Evolutionary conservation across 352 stramenopile genomes (phyloP).

Genomic region (Elongisporangium anandrum): DNA sequence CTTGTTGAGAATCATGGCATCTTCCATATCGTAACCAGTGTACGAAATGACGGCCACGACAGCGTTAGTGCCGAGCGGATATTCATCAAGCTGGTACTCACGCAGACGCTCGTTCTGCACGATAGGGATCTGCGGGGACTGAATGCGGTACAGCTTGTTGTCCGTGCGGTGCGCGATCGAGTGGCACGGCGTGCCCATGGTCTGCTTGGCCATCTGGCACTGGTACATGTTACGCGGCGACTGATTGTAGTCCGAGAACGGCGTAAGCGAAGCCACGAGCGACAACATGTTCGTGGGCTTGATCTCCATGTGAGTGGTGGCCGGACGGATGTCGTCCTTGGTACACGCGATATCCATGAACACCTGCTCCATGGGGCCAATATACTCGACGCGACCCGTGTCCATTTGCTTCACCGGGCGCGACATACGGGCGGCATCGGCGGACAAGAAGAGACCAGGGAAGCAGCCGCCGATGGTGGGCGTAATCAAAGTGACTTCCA

Average conservation of each 20-base stretch:
- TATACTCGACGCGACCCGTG: conserved; percentile 93
- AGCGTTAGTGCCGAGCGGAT: conserved; percentile 98
- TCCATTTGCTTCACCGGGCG: conserved; percentile 90
- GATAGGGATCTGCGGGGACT: conserved; percentile 97
- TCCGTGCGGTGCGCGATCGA: conserved; percentile 95
- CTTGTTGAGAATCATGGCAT: conserved; percentile 99
- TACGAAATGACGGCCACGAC: conserved; percentile 99
- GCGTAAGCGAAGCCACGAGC: conserved; percentile 97
- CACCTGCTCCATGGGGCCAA: conserved; percentile 97
- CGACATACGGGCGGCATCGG: conserved; percentile 93
- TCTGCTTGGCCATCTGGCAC: conserved; percentile 99
- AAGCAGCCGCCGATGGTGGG: conserved; percentile 91
- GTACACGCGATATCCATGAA: conserved; percentile 98
- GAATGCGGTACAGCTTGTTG: conserved; percentile 99
- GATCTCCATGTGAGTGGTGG: conserved; percentile 98
- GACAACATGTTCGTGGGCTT: conserved; percentile 99
- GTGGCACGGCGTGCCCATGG: conserved; percentile 98
- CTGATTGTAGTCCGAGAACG: conserved; percentile 99
- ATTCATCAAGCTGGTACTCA: conserved; percentile 98
- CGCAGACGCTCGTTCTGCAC: conserved; percentile 96
- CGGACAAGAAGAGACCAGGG: conserved; percentile 97
- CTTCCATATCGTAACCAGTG: conserved; percentile 97
- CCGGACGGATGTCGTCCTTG: conserved; percentile 93
- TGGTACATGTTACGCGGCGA: conserved; percentile 99
- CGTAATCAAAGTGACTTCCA: conserved; percentile 82